Conservation (phyloP, 2,329 filamentous ascomycete species). For the Zymoseptoria pseudotritici region DNA sequence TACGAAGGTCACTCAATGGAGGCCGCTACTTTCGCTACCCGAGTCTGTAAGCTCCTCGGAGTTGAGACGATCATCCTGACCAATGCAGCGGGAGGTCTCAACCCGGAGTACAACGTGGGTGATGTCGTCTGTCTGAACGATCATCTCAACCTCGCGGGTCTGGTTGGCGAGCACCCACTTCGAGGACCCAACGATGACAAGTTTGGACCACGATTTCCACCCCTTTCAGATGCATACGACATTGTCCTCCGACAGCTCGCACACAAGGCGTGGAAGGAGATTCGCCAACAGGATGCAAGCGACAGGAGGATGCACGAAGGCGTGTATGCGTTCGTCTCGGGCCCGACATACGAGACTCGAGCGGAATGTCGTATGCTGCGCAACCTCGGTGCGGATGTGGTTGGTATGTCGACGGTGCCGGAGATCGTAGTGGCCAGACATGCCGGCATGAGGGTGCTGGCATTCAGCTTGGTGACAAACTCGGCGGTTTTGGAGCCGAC, state of each 20-base stretch:
- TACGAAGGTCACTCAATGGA: conserved; percentile 62
- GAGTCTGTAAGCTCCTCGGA: conserved; percentile 56
- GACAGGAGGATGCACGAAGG: conserved; percentile 54
- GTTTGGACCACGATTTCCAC: conserved; percentile 56
- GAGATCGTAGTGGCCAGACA: conserved; percentile 61
- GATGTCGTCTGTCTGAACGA: conserved; percentile 61
- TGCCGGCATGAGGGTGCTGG: conserved; percentile 54
- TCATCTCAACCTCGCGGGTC: conserved; percentile 57
- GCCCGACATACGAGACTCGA: conserved; percentile 59
- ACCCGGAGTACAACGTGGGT: conserved; percentile 56
- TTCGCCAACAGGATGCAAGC: conserved; percentile 36
- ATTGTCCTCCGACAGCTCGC: conserved; percentile 51
- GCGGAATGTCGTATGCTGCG: conserved; percentile 58
- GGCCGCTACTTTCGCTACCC: conserved; percentile 55
- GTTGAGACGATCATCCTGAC: conserved; percentile 57
- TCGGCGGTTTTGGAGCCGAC: conserved; percentile 53
- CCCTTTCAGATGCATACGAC: conserved; percentile 60
- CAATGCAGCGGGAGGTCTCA: conserved; percentile 59
- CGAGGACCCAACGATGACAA: conserved; percentile 56
- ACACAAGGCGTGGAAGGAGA: conserved; percentile 50
- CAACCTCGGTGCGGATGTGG: conserved; percentile 57
- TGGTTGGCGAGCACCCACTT: conserved; percentile 55
- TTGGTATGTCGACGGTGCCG: conserved; percentile 63
- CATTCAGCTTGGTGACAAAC: conserved; percentile 61
- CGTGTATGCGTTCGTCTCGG: conserved; percentile 58